phyloP scores from a whole-genome alignment of 805 yeast species.

The Ogataea siamensis region DNA sequence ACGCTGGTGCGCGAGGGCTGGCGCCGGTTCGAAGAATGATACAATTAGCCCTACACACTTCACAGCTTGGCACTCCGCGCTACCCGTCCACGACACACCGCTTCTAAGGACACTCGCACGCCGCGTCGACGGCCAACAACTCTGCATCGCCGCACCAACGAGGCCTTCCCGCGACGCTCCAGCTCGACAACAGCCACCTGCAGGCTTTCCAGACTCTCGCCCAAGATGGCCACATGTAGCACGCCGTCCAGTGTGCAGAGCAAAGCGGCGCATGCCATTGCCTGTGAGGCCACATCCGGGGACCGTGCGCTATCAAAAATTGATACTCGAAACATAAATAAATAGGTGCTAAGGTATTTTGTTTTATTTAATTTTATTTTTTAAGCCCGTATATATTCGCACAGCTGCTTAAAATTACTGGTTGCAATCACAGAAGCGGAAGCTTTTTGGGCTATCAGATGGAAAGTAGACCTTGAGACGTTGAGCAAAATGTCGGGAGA shows the following conservation, averaged over 20 bases:
- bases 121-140: not conserved
- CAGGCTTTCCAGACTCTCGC: conserved; percentile 3
- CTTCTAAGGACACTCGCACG: conserved; percentile 3
- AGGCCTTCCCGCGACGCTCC: conserved; percentile 6
- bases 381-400: too few relatives aligned
- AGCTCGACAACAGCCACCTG: conserved; percentile 3
- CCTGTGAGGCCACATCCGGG: not conserved
- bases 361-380: not conserved
- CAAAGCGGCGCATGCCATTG: not conserved
- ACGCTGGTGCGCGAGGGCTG: conserved; percentile 69
- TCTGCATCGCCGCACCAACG: conserved; percentile 1
- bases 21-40: conserved; percentile 55
- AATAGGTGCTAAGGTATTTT: too few relatives aligned
- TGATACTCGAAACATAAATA: conserved; percentile 7
- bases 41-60: too few relatives aligned
- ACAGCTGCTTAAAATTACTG: too few relatives aligned
- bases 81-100: not conserved
- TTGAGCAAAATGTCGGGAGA: too few relatives aligned
- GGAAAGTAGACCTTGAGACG: too few relatives aligned
- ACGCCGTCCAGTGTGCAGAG: conserved; percentile 1
- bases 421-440: too few relatives aligned
- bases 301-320: conserved; percentile 5
- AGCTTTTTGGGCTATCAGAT: too few relatives aligned
- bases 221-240: conserved; percentile 1
- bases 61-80: conserved; percentile 5